Conservation (phyloP, 257 asterid species). For the Oldenlandia corymbosa region DNA sequence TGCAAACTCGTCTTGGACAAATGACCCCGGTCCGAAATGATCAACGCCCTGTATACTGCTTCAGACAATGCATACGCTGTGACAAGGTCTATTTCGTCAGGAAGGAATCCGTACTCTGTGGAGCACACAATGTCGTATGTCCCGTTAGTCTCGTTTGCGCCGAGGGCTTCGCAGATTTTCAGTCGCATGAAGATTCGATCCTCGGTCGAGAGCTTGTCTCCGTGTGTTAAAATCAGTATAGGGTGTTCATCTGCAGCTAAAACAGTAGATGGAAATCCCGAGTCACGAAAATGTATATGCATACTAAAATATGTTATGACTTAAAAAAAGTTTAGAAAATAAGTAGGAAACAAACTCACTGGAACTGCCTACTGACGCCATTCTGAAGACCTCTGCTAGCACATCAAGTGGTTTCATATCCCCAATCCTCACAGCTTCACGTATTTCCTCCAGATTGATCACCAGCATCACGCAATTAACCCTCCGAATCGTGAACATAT, state of each 20-base stretch:
- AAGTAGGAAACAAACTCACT: constrained; percentile 9
- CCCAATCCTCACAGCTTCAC: constrained; percentile 15
- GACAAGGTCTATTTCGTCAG: constrained; percentile 24
- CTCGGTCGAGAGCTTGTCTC: constrained; percentile 26
- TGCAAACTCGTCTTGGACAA: constrained; percentile 16
- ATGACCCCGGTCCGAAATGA: constrained; percentile 24
- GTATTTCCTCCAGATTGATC: constrained; percentile 26
- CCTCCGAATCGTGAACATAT: constrained; percentile 13
- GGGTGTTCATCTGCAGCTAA: constrained; percentile 23
- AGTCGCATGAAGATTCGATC: constrained; percentile 22
- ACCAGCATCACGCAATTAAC: constrained; percentile 30
- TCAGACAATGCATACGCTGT: constrained; percentile 25
- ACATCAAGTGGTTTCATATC: constrained; percentile 25
- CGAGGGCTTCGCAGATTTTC: constrained; percentile 25
- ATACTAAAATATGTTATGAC: too few relatives aligned
- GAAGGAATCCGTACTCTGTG: constrained; percentile 25
- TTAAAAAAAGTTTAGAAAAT: too few relatives aligned
- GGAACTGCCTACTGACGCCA: constrained; percentile 15
- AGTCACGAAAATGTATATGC: too few relatives aligned
- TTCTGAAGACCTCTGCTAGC: constrained; percentile 15
- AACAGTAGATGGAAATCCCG: background rate
- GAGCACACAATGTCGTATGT: constrained; percentile 26
- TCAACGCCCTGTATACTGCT: constrained; percentile 26
- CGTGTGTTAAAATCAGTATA: constrained; percentile 24
- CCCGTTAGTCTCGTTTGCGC: constrained; percentile 20